Evolutionary conservation across 345 rosid genomes (phyloP), one percentile per base, ranked within the genome.

Genomic region (Erodium maritimum): DNA sequence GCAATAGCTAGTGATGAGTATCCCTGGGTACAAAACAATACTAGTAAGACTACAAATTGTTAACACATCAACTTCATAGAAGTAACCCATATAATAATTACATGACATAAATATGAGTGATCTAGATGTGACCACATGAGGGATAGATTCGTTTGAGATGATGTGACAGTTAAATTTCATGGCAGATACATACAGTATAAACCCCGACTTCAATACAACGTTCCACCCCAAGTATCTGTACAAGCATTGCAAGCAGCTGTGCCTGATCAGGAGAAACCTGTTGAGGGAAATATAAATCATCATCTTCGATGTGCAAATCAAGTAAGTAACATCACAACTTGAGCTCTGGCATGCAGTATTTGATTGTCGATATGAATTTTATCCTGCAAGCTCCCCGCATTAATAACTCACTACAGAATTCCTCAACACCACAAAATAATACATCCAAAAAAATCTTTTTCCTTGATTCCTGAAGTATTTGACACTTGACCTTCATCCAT

Each of bases 221-320:
- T 66, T 80, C 69, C 5, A 95, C 96, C 17, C 88, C 88, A 14
- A 86, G 88, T 61, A 84, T 73, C 75, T 81, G 91, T 63, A 86
- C 95, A 55, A 91, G 85, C 95, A 86, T 88, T 5, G 95, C 87
- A 46, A 91, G 91, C 50, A 91, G 70, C 21, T 91, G 98, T 29
- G 93, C 95, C 60, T 91, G 98, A 73, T 91, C 98, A 22, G 98
- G 98, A 19, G 96, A 88, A 16, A 82, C 97, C 97, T 84, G 37
- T 29, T 29, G 37, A 29, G 37, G 9, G 37, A 29, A 29, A 29
- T 5, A 29, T 29, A 29, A 29, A 29, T 11, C 37, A 11, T 29
- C 33, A 25, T 25, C 33, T 25, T 25, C 7, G 4, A 25, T 25
- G 33, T 25, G 4, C 33, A 25, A 25, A 25, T 25, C 33, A 25